Evolutionary conservation across 306 rosid species (phyloP).

Genomic region (Prunus mongolica): DNA sequence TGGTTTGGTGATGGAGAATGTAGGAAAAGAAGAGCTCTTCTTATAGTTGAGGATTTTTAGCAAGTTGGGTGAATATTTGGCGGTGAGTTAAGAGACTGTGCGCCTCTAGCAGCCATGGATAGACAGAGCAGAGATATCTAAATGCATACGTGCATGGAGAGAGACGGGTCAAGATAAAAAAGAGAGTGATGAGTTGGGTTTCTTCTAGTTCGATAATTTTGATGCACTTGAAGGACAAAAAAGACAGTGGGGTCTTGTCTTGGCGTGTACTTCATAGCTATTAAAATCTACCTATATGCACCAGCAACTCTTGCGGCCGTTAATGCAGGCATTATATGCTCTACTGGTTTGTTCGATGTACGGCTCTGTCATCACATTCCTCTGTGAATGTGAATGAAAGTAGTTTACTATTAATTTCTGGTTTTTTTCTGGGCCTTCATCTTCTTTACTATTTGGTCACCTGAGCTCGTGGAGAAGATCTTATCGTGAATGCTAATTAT

Average conservation of each 20-base stretch:
- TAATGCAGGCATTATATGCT: neutral
- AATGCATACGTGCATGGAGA: slow-evolving; percentile 13
- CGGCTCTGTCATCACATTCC: neutral
- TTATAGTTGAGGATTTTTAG: slow-evolving; percentile 24
- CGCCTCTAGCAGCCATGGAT: neutral
- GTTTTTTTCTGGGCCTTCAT: neutral
- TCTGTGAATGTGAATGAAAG: neutral
- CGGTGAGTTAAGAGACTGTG: slow-evolving; percentile 49
- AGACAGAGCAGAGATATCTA: neutral
- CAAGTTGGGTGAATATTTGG: slow-evolving; percentile 38
- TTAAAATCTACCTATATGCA: neutral
- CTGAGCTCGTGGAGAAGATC: neutral
- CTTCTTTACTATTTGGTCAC: neutral
- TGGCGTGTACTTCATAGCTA: neutral
- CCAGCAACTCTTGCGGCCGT: slow-evolving; percentile 10
- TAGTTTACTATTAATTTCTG: neutral
- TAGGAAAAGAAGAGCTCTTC: slow-evolving; percentile 20
- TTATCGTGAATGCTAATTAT: neutral
- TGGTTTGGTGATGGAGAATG: slow-evolving; percentile 36
- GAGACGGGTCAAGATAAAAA: neutral
- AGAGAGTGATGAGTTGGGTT: neutral
- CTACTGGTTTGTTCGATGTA: neutral
- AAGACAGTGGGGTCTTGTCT: neutral
- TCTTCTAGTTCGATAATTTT: neutral
- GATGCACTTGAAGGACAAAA: neutral